phyloP scores from a whole-genome alignment of 768 basidiomycete genomes.

The Fomitopsis serialis region DNA sequence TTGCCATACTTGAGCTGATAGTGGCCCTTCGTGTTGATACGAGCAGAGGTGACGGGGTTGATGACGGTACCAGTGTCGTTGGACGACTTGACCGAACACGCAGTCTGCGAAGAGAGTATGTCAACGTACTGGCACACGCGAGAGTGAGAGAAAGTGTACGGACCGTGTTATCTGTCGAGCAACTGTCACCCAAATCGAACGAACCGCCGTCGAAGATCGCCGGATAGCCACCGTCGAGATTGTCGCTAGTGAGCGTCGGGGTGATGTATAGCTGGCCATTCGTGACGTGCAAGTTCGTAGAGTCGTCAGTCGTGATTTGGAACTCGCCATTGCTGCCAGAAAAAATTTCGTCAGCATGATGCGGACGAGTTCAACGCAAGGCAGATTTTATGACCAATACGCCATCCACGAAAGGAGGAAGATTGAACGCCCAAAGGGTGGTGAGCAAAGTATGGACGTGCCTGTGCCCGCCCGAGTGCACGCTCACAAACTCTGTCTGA shows the following conservation, averaged over 20 bases:
- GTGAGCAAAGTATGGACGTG: too few species aligned
- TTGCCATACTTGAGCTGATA: conserved; percentile 49
- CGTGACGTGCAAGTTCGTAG: conserved; percentile 37
- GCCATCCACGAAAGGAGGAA: too few species aligned
- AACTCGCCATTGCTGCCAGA: conserved; percentile 41
- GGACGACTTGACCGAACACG: conserved; percentile 42
- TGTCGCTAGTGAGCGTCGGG: conserved; percentile 52
- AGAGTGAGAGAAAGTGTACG: background rate
- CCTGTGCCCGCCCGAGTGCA: too few species aligned
- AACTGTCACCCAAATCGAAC: conserved; percentile 10
- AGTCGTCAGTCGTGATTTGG: conserved; percentile 43
- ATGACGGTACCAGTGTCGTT: conserved; percentile 32
- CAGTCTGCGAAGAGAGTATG: conserved; percentile 15
- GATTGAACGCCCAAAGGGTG: too few species aligned
- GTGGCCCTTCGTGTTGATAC: conserved; percentile 46
- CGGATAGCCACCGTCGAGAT: conserved; percentile 36
- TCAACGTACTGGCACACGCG: background rate
- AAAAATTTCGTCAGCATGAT: background rate
- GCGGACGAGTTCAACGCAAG: too few species aligned
- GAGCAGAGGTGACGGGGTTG: conserved; percentile 50
- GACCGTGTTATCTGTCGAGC: conserved; percentile 14
- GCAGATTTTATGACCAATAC: too few species aligned
- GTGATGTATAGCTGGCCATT: conserved; percentile 53
- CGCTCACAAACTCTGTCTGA: too few species aligned
- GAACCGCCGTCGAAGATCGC: conserved; percentile 28